Percentiles rank a stretch among this genome's conserved stretches.
Conservation (phyloP, 1,139 yeast genomes). For the Lodderomyces parapsilosis region DNA sequence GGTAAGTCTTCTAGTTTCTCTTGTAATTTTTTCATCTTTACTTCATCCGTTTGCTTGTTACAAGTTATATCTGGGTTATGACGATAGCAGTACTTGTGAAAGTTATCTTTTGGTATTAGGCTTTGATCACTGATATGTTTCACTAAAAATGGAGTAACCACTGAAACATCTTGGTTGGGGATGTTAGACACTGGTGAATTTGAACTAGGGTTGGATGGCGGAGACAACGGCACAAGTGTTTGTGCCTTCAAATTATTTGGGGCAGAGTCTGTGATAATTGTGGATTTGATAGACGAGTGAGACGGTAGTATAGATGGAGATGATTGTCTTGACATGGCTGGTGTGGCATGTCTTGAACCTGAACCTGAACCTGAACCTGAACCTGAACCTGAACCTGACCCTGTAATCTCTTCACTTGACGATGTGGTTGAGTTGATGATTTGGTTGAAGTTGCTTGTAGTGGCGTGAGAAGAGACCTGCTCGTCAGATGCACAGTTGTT, state of each 20-base stretch:
- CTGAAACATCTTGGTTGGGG: slow-evolving; percentile 21
- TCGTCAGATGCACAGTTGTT: slow-evolving; percentile 17
- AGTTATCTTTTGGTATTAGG: slow-evolving; percentile 47
- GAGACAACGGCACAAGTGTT: background rate
- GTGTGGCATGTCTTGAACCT: slow-evolving; percentile 1
- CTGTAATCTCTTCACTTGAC: background rate
- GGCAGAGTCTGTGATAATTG: slow-evolving; percentile 3
- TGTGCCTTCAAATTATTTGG: slow-evolving; percentile 3
- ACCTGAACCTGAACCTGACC: background rate
- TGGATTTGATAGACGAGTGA: slow-evolving; percentile 6
- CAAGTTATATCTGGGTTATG: slow-evolving; percentile 85
- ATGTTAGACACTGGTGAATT: background rate
- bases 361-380: background rate
- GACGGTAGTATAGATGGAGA: slow-evolving; percentile 5
- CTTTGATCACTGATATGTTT: slow-evolving; percentile 46
- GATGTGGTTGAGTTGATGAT: slow-evolving; percentile 9
- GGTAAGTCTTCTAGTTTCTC: slow-evolving; percentile 57
- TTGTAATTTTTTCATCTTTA: slow-evolving; percentile 63
- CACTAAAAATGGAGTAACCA: slow-evolving; percentile 46
- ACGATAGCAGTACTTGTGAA: slow-evolving; percentile 76
- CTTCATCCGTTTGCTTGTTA: slow-evolving; percentile 68
- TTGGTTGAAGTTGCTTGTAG: slow-evolving; percentile 9
- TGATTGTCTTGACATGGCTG: background rate
- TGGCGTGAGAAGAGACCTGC: slow-evolving; percentile 7
- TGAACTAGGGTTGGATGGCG: background rate